phyloP scores from a whole-genome alignment of 2,329 filamentous ascomycete genomes.

The Penicillium sp. region DNA sequence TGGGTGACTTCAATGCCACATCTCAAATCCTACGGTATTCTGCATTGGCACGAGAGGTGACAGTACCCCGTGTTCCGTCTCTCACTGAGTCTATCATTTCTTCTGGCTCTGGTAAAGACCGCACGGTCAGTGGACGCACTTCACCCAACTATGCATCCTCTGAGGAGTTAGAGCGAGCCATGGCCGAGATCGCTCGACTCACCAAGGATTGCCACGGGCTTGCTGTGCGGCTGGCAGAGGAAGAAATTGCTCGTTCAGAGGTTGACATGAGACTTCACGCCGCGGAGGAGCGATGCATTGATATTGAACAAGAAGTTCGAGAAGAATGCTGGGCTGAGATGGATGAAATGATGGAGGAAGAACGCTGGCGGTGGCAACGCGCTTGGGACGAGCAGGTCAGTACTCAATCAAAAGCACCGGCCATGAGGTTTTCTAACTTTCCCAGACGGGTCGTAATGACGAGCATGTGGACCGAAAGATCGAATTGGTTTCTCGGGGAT shows the following conservation, averaged over 20 bases:
- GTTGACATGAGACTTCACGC: constrained; percentile 68
- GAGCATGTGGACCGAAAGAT: constrained; percentile 86
- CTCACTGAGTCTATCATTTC: constrained; percentile 64
- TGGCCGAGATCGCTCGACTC: constrained; percentile 74
- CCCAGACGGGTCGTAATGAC: constrained; percentile 61
- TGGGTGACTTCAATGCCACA: constrained; percentile 93
- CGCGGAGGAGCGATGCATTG: constrained; percentile 58
- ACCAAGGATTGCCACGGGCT: constrained; percentile 70
- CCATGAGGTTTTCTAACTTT: constrained; percentile 11
- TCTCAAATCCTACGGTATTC: constrained; percentile 94
- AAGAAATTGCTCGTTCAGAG: constrained; percentile 63
- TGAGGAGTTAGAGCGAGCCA: constrained; percentile 74
- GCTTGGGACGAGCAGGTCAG: constrained; percentile 66
- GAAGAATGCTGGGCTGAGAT: constrained; percentile 87
- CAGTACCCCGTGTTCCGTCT: constrained; percentile 80
- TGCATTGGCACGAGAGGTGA: constrained; percentile 85
- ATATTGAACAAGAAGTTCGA: constrained; percentile 75
- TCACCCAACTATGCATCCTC: constrained; percentile 39
- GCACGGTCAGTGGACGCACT: constrained; percentile 37
- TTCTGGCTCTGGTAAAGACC: constrained; percentile 29
- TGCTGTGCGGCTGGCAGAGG: constrained; percentile 61
- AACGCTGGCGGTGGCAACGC: constrained; percentile 74
- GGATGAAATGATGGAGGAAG: constrained; percentile 67
- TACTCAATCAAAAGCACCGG: background rate
- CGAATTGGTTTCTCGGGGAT: constrained; percentile 59